A percentile compares a stretch with the other conserved stretches of the same genome.
Conservation (phyloP, 805 yeast genomes). For the Nakazawaea ernobii region DNA sequence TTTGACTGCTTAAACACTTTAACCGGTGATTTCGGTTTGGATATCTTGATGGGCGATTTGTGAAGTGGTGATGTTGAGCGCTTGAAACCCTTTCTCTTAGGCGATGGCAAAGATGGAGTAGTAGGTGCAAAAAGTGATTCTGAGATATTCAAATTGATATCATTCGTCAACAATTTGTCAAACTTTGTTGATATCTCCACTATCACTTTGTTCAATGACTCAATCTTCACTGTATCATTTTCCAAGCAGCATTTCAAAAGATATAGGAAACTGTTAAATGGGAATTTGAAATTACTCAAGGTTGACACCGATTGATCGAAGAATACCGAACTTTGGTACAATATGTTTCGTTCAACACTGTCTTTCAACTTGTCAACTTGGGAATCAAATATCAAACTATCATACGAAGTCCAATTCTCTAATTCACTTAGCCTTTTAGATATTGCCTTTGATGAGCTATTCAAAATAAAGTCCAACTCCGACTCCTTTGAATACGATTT, state of each 20-base stretch:
- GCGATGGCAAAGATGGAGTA: constrained; percentile 21
- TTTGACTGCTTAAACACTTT: constrained; percentile 22
- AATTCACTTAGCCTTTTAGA: constrained; percentile 42
- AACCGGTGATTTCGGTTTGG: constrained; percentile 14
- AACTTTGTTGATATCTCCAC: not conserved
- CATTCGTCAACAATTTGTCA: constrained; percentile 4
- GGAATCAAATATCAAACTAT: constrained; percentile 35
- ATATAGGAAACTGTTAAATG: constrained; percentile 14
- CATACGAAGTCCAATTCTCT: constrained; percentile 49
- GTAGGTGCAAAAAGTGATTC: not conserved
- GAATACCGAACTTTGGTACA: constrained; percentile 49
- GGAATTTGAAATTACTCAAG: constrained; percentile 13
- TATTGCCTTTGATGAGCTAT: constrained; percentile 39
- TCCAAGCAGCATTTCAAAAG: constrained; percentile 15
- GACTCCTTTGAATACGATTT: constrained; percentile 38
- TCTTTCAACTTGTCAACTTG: constrained; percentile 39
- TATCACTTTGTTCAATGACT: constrained; percentile 7
- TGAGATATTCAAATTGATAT: constrained; percentile 10
- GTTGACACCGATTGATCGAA: constrained; percentile 41
- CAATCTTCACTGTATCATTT: constrained; percentile 6
- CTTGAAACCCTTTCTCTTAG: constrained; percentile 16
- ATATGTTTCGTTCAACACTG: constrained; percentile 44
- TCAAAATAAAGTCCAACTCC: constrained; percentile 47
- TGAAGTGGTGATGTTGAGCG: constrained; percentile 14
- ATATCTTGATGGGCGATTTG: constrained; percentile 11